Evolutionary conservation across 1,284 basidiomycete species (phyloP).

Genomic region (Moesziomyces antarcticus): DNA sequence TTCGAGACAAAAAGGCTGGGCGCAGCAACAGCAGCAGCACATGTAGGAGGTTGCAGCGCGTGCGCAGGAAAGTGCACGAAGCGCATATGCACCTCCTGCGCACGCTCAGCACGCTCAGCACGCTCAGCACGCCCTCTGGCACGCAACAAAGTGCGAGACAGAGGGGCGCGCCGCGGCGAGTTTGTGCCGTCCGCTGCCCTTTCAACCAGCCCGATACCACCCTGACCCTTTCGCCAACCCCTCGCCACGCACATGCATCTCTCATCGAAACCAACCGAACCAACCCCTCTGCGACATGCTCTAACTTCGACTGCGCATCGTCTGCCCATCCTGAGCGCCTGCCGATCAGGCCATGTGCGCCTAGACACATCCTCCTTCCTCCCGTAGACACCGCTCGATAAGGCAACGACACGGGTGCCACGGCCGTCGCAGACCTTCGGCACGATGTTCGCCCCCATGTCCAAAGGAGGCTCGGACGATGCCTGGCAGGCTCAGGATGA

Average conservation of each 20-base stretch:
- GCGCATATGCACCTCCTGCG: neutral
- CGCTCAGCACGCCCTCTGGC: too few species aligned
- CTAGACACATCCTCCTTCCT: neutral
- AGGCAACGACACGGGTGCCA: neutral
- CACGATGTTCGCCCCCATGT: constrained; percentile 52
- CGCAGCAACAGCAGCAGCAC: too few species aligned
- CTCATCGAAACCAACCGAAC: neutral
- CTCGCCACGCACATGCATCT: neutral
- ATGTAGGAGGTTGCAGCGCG: neutral
- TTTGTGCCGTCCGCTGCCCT: too few species aligned
- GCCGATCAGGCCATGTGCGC: neutral
- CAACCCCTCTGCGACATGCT: neutral
- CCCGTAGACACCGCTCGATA: neutral
- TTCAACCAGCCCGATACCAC: neutral
- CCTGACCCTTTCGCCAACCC: neutral
- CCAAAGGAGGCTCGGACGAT: constrained; percentile 46
- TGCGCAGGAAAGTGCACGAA: too few species aligned
- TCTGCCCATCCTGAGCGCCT: neutral
- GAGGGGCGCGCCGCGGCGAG: too few species aligned
- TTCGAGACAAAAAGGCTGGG: neutral
- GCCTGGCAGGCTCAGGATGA: constrained; percentile 50
- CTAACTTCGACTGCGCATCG: neutral
- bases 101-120: too few species aligned
- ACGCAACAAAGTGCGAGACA: neutral
- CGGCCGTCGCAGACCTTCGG: too few species aligned